Evolutionary conservation across 306 rosid genomes (phyloP).

Genomic region (Vigna unguiculata): DNA sequence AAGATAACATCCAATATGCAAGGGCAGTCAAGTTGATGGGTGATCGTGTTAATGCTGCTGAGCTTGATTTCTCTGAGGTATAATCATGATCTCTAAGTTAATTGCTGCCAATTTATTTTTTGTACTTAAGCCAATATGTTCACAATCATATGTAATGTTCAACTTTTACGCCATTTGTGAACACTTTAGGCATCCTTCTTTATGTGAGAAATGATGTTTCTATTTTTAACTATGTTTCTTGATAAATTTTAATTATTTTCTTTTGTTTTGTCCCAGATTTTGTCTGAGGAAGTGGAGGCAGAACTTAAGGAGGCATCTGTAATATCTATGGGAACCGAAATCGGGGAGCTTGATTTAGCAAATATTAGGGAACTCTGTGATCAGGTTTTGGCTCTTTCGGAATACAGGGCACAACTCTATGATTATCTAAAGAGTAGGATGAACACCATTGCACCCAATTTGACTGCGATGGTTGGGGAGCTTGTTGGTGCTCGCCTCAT

Average conservation of each 20-base stretch:
- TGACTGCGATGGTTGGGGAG: constrained; percentile 94
- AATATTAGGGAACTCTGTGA: constrained; percentile 89
- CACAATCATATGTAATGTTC: background rate
- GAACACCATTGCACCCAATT: constrained; percentile 93
- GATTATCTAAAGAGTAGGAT: constrained; percentile 91
- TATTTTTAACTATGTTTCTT: background rate
- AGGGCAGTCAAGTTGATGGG: constrained; percentile 93
- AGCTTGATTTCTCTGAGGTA: constrained; percentile 94
- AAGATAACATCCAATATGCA: constrained; percentile 86
- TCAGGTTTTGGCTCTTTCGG: constrained; percentile 89
- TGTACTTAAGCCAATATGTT: background rate
- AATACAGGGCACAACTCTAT: constrained; percentile 84
- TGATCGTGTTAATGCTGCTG: constrained; percentile 80
- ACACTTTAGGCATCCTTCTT: background rate
- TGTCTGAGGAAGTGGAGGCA: constrained; percentile 80
- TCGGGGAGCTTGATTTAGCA: constrained; percentile 85
- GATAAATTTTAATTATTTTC: background rate
- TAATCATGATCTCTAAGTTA: background rate
- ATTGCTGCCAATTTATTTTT: constrained; percentile 3
- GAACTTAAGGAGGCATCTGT: constrained; percentile 83
- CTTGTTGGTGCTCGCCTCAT: constrained; percentile 99
- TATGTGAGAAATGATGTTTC: background rate
- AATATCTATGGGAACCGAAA: constrained; percentile 98
- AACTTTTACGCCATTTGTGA: background rate
- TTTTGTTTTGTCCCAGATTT: constrained; percentile 51